Evolutionary conservation across 1,139 yeast genomes (phyloP), one percentile per base, ranked within the genome.

Genomic region (Magnusiomyces ingens): DNA sequence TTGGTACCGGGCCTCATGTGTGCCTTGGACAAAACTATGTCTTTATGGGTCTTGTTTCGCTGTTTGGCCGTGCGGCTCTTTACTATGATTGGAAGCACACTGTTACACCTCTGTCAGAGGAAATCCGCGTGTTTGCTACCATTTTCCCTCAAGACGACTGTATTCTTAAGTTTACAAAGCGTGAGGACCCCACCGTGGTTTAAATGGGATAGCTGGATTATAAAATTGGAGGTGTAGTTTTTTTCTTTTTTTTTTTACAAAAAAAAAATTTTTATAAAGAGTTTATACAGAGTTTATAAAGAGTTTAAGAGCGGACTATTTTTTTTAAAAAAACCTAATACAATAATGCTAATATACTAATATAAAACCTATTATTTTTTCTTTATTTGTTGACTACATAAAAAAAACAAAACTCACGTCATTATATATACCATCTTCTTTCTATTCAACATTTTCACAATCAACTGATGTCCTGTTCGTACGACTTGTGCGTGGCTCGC

Each of bases 111-210:
- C 74, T 82, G 64, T 84, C 94, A 59, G 99, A 93, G 73, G 84
- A 89, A 66, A 89, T 93, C 65, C 88, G 90, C 67, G 98, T 93
- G 43, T 93, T 93, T 70, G 99, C 99, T 40, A 93, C 99, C 32
- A 90, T 93, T 67, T 93, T 93, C 86, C 99, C 99, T 38, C 83
- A 88, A 70, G 99, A 93, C 72, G 96, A 91, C 69, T 82, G 95
- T 68, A 80, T 88, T 63, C 74, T 93, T 69, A 76, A 82, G 64
- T 91, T 91, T 77, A 76, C 78, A 54, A 55, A 59, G 58, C 66
- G 73, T 48, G 62, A 60, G 47, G 49, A 52, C 40, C 53, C 55
- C 18, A 41, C 59, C 13, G 55, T 52, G 19, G 17, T 54, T 37
- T 52, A 52, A 41, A 19, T 43, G 21, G 21, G 19, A 40, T 8